phyloP scores from a whole-genome alignment of 345 rosid genomes.

The Litchi chinensis region DNA sequence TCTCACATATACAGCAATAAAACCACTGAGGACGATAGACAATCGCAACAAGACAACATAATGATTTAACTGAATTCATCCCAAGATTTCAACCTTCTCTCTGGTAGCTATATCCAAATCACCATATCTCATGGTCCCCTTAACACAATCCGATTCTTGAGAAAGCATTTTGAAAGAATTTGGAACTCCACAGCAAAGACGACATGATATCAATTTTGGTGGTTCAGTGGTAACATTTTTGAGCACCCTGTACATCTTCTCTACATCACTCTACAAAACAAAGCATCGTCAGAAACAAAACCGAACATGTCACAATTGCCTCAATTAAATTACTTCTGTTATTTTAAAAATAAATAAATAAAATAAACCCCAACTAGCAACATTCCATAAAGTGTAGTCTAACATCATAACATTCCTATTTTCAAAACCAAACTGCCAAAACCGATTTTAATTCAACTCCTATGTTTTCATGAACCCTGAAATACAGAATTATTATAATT shows the following conservation, averaged over 20 bases:
- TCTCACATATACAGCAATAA: neutral
- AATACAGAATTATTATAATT: neutral
- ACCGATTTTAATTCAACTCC: neutral
- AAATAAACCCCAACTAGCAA: no score
- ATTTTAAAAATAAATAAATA: no score
- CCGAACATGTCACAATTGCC: neutral
- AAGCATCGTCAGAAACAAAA: constrained; percentile 12
- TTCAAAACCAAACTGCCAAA: neutral
- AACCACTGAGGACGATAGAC: neutral
- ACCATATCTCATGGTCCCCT: constrained; percentile 29
- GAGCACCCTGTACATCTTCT: constrained; percentile 58
- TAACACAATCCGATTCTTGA: constrained; percentile 37
- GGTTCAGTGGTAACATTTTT: constrained; percentile 43
- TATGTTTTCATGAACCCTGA: neutral
- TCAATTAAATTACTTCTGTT: neutral
- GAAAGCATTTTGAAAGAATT: constrained; percentile 61
- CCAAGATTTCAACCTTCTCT: constrained; percentile 56
- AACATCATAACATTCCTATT: neutral
- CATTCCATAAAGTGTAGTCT: neutral
- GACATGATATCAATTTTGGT: constrained; percentile 45
- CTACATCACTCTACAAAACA: constrained; percentile 63
- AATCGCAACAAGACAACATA: neutral
- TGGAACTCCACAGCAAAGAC: constrained; percentile 52
- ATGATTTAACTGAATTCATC: constrained; percentile 24
- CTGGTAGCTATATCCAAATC: constrained; percentile 41